Evolutionary conservation across 1,284 basidiomycete species (phyloP).

Genomic region (Trichosporon sp.): DNA sequence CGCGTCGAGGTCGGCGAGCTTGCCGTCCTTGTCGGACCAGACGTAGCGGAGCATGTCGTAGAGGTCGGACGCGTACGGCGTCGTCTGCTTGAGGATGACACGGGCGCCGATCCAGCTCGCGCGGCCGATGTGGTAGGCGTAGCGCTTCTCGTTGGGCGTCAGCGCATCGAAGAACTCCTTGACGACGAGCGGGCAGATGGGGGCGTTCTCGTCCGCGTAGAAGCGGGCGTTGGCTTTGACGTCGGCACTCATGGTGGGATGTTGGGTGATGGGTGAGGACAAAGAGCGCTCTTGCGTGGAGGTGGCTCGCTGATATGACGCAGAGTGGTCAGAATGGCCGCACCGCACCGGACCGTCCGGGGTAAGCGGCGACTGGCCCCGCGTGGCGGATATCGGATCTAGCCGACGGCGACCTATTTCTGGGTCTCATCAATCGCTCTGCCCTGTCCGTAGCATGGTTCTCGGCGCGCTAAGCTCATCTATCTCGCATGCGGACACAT

Average conservation of each 20-base stretch:
- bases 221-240: conserved; percentile 9
- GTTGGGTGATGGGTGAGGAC: background rate
- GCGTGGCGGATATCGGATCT: conserved; percentile 4
- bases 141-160: conserved; percentile 15
- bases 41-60: conserved; percentile 17
- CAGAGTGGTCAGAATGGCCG: background rate
- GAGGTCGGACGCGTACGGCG: conserved; percentile 14
- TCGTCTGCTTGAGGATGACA: conserved; percentile 21
- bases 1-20: conserved; percentile 15
- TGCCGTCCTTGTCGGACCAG: conserved; percentile 7
- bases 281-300: background rate
- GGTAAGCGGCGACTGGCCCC: background rate
- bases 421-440: background rate
- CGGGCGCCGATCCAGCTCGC: conserved; percentile 21
- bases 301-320: background rate
- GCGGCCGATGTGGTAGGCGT: conserved; percentile 19
- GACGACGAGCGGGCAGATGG: conserved; percentile 23
- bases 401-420: background rate
- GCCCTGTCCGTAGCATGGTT: background rate
- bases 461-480: background rate
- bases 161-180: conserved; percentile 20
- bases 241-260: background rate
- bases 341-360: background rate
- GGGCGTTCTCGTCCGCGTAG: conserved; percentile 22
- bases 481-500: background rate